Evolutionary conservation across 495 filamentous ascomycete species (phyloP).

Genomic region (Penicillium lagena): DNA sequence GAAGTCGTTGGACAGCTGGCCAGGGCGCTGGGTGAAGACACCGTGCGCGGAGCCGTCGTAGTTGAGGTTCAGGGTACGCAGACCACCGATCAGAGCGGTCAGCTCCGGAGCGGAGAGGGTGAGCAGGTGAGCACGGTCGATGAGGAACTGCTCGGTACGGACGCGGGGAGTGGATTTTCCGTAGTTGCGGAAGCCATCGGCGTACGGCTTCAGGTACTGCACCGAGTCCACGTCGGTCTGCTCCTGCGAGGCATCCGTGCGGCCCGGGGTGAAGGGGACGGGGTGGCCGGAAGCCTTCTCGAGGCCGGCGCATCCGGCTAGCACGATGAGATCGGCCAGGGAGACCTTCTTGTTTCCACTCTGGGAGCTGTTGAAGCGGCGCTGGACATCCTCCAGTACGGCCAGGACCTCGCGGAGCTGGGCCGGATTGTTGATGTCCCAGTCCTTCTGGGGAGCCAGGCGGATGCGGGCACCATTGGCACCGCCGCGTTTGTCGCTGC

Average conservation of each 20-base stretch:
- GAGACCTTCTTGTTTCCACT: slow-evolving; percentile 59
- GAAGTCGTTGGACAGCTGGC: slow-evolving; percentile 67
- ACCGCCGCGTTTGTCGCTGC: slow-evolving; percentile 68
- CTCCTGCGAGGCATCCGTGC: slow-evolving; percentile 51
- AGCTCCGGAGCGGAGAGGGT: slow-evolving; percentile 62
- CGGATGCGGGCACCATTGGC: slow-evolving; percentile 70
- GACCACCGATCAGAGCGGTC: slow-evolving; percentile 59
- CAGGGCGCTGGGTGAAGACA: slow-evolving; percentile 56
- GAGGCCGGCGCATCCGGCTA: slow-evolving; percentile 45
- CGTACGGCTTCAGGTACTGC: slow-evolving; percentile 51
- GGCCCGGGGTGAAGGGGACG: slow-evolving; percentile 41
- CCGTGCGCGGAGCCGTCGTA: slow-evolving; percentile 56
- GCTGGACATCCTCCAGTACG: slow-evolving; percentile 55
- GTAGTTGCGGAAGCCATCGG: slow-evolving; percentile 72
- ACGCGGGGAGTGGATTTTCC: slow-evolving; percentile 52
- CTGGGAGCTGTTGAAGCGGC: slow-evolving; percentile 48
- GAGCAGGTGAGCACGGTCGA: slow-evolving; percentile 62
- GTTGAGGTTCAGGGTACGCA: slow-evolving; percentile 60
- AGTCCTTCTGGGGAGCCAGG: slow-evolving; percentile 60
- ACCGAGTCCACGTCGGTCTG: slow-evolving; percentile 60
- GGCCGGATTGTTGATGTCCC: slow-evolving; percentile 61
- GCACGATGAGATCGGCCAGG: slow-evolving; percentile 64
- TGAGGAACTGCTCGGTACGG: slow-evolving; percentile 55
- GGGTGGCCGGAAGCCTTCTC: slow-evolving; percentile 35
- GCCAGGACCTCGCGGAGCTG: slow-evolving; percentile 50